Evolutionary conservation across 768 basidiomycete species (phyloP), one percentile per base, ranked within the genome.

Genomic region (Mycena galericulata): DNA sequence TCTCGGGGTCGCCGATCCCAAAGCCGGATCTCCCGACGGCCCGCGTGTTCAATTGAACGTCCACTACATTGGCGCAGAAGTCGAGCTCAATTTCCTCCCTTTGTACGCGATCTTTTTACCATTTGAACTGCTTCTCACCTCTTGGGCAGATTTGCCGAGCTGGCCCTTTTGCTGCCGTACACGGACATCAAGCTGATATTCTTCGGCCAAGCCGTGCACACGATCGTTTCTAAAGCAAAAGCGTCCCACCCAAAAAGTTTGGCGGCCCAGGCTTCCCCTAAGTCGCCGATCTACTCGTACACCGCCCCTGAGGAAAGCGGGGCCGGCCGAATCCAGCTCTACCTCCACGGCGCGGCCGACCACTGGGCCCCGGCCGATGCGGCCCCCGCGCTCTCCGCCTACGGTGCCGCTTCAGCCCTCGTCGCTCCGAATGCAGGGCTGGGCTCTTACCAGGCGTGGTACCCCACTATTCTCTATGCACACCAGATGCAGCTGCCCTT

Each of bases 51-150:
- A 70, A 11, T 76, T 85, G 29, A 54, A 72, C 40, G 45, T 84
- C 7, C 82, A 85, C 45, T 79, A 79, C 40, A 68, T 84, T 14
- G 82, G 84, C 1, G 78, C 79, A 12, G 84, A 83, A 72, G 78
- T 79, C 15, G 83, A 85, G 67, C 79, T 85, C 41, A 83, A 83
- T 58, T 83, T 78, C 75, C 73, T 84, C 32, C 84, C 84, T 32
- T 46, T 83, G 84, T 85, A 55, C 30, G 83, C 79, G 3, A 24
- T 34, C 10, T 40, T 14, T 2, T 34, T 46, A 41, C 24, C 17
- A 2, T 40, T 4, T 40, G n/a, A 9, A 5, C 20, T 17, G 38
- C 59, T 45, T n/a, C 18, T 47, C 5, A 34, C 34, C 12, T 20
- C 24, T 18, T 1, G 22, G 26, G 27, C 64, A 83, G 84, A 22